Evolutionary conservation across 2,329 filamentous ascomycete species (phyloP).

Genomic region (Pseudocercospora crystallina): DNA sequence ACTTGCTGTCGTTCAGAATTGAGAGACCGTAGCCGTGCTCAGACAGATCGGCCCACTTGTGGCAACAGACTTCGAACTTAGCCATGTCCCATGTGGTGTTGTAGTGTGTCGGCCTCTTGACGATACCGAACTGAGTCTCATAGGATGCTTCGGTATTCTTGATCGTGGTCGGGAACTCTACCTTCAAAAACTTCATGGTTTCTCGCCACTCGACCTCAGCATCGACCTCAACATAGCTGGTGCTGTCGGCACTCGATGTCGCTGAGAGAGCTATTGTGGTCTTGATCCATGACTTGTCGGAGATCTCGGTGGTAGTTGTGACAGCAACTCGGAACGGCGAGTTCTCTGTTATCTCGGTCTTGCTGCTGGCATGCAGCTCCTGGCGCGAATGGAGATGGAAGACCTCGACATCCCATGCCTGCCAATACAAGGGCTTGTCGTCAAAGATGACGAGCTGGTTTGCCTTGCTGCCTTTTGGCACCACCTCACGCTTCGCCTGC

Average conservation of each 20-base stretch:
- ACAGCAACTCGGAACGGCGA: constrained; percentile 77
- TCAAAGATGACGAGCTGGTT: constrained; percentile 95
- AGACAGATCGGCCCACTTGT: constrained; percentile 89
- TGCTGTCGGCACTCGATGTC: constrained; percentile 58
- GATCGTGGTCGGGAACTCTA: constrained; percentile 93
- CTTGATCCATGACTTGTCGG: constrained; percentile 79
- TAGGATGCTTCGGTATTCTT: constrained; percentile 90
- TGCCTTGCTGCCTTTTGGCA: constrained; percentile 70
- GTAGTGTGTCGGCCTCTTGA: constrained; percentile 90
- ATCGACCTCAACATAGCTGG: constrained; percentile 72
- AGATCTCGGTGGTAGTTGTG: constrained; percentile 82
- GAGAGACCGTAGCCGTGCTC: constrained; percentile 88
- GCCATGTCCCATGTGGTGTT: constrained; percentile 98
- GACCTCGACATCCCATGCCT: constrained; percentile 97
- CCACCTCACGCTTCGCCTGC: constrained; percentile 69
- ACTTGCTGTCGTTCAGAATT: constrained; percentile 93
- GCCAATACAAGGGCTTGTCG: constrained; percentile 96
- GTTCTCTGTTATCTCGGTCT: constrained; percentile 69
- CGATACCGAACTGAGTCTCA: constrained; percentile 90
- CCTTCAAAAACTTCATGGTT: constrained; percentile 96
- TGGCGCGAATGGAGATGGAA: constrained; percentile 86
- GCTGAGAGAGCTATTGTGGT: constrained; percentile 80
- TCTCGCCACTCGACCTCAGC: constrained; percentile 96
- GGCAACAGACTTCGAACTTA: constrained; percentile 94
- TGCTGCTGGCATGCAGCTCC: constrained; percentile 64